Conservation (phyloP, 495 filamentous ascomycete species). For the Glarea lozoyensis region DNA sequence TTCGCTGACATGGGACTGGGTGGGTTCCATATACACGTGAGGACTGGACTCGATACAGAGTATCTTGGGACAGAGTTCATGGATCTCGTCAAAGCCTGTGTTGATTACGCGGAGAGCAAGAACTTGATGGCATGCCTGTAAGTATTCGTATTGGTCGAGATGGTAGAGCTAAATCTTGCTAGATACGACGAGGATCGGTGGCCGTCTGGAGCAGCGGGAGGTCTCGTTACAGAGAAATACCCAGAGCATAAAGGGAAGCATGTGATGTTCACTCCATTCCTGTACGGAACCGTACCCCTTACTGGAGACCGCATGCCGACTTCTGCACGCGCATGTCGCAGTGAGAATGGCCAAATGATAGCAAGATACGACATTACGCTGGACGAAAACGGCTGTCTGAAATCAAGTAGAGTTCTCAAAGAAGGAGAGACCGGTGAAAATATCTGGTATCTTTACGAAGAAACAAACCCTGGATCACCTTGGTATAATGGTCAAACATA, state of each 20-base stretch:
- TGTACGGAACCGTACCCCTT: conserved; percentile 6
- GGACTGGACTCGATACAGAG: conserved; percentile 21
- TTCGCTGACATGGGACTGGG: conserved; percentile 21
- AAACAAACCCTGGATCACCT: conserved; percentile 10
- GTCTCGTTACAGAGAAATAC: conserved; percentile 11
- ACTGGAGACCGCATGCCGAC: neutral
- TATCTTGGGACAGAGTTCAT: conserved; percentile 22
- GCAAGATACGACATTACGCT: conserved; percentile 12
- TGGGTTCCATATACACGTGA: conserved; percentile 22
- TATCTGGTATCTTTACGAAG: conserved; percentile 20
- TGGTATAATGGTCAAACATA: conserved; percentile 23
- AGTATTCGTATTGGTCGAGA: neutral
- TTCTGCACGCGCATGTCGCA: conserved; percentile 6
- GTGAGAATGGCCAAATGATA: conserved; percentile 11
- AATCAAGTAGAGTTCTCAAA: conserved; percentile 1
- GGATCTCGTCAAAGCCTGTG: conserved; percentile 17
- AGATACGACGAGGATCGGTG: conserved; percentile 23
- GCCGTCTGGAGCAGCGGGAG: conserved; percentile 20
- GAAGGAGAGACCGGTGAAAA: conserved; percentile 6
- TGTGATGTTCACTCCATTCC: conserved; percentile 14
- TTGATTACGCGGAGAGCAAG: conserved; percentile 20
- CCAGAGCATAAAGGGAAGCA: conserved; percentile 17
- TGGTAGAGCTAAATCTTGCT: neutral
- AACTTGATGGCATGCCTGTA: conserved; percentile 21
- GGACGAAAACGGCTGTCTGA: conserved; percentile 13